Percentiles rank a stretch among this genome's conserved stretches.
phyloP scores from a whole-genome alignment of 2,329 filamentous ascomycete genomes.

The Stachybotrys chlorohalonatus region DNA sequence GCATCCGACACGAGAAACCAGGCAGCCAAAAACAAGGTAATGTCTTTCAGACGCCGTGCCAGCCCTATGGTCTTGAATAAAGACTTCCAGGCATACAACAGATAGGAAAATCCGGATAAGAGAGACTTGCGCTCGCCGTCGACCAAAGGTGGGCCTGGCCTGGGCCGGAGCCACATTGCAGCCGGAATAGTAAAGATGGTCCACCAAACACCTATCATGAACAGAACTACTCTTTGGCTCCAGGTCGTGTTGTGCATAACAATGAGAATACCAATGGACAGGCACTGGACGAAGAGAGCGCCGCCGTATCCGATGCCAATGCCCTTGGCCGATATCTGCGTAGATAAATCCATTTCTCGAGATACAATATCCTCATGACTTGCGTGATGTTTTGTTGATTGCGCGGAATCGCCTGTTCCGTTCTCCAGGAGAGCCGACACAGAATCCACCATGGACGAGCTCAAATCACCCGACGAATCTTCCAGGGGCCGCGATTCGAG shows the following conservation, averaged over 20 bases:
- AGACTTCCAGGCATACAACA: slow-evolving; percentile 77
- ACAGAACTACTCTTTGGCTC: slow-evolving; percentile 77
- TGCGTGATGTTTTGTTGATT: slow-evolving; percentile 25
- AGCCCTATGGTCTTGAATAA: slow-evolving; percentile 71
- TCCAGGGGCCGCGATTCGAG: slow-evolving; percentile 25
- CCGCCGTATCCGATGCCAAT: slow-evolving; percentile 92
- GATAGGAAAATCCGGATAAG: slow-evolving; percentile 55
- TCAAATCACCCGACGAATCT: slow-evolving; percentile 19
- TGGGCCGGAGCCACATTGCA: slow-evolving; percentile 75
- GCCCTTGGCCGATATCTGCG: slow-evolving; percentile 82
- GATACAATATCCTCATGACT: slow-evolving; percentile 45
- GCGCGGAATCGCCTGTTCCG: slow-evolving; percentile 11
- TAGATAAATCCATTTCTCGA: slow-evolving; percentile 70
- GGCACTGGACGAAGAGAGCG: slow-evolving; percentile 72
- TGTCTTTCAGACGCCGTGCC: slow-evolving; percentile 63
- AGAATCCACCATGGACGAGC: slow-evolving; percentile 26
- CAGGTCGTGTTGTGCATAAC: slow-evolving; percentile 68
- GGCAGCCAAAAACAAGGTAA: slow-evolving; percentile 69
- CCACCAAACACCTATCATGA: slow-evolving; percentile 89
- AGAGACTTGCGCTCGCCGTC: slow-evolving; percentile 26
- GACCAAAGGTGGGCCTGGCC: slow-evolving; percentile 76
- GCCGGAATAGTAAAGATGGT: slow-evolving; percentile 81
- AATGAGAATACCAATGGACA: slow-evolving; percentile 70
- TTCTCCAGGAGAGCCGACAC: slow-evolving; percentile 37
- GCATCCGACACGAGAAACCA: slow-evolving; percentile 96